A percentile compares a stretch with the other conserved stretches of the same genome.
These are phyloP conservation scores for Sapria himalayana DNA, from an alignment of 345 rosid species.

Conservation along the genomic window DNA sequence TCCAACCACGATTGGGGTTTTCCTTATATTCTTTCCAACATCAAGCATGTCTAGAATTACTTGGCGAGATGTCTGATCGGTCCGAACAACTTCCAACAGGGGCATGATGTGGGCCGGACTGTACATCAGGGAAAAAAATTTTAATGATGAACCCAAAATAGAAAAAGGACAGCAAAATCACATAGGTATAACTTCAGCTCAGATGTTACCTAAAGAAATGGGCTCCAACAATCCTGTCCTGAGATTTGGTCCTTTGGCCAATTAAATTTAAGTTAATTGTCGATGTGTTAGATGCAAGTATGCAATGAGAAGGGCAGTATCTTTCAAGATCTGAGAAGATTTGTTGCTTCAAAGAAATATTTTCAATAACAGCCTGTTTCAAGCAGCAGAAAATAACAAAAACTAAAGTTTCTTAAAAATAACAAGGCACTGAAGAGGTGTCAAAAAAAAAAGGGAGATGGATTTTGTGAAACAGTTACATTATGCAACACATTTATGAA, in stretches of 20 bases:
- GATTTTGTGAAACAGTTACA: too few species aligned
- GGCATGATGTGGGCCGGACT: constrained; percentile 99
- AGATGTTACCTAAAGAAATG: constrained; percentile 78
- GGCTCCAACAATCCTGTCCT: constrained; percentile 75
- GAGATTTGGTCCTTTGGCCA: constrained; percentile 60
- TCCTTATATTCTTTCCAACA: constrained; percentile 76
- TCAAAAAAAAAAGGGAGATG: neutral
- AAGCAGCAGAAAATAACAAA: constrained; percentile 15
- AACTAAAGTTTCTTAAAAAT: constrained; percentile 3
- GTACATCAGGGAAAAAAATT: constrained; percentile 13
- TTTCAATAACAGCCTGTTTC: constrained; percentile 84
- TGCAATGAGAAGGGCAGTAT: constrained; percentile 72
- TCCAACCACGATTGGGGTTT: constrained; percentile 86
- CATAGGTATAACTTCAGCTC: neutral
- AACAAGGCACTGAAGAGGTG: neutral
- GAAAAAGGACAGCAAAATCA: neutral
- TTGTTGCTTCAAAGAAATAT: constrained; percentile 79
- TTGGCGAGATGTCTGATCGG: constrained; percentile 72
- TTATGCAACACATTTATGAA: too few species aligned
- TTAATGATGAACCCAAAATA: constrained; percentile 7
- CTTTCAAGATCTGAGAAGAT: constrained; percentile 86
- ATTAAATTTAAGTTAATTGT: constrained; percentile 81
- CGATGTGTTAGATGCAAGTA: constrained; percentile 87
- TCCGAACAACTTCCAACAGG: constrained; percentile 78
- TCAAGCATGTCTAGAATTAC: constrained; percentile 72